phyloP scores from a whole-genome alignment of 441 rosid genomes.

The Cnidoscolus chayamansa region DNA sequence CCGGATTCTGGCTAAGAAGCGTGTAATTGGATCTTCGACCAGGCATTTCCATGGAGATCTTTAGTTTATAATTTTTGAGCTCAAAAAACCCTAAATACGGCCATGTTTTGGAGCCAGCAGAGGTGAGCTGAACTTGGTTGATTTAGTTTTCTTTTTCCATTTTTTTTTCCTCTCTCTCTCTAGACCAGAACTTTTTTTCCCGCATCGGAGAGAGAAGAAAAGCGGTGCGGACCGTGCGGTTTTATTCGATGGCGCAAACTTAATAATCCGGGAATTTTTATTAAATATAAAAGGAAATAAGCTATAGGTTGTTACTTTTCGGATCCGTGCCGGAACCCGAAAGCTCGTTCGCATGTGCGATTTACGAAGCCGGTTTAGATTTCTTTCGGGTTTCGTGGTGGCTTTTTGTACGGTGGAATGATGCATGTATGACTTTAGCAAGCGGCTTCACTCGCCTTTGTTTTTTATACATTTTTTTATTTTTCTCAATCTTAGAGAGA shows the following conservation, averaged over 20 bases:
- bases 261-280: conserved; percentile 26
- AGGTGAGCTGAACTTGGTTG: conserved; percentile 31
- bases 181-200: conserved; percentile 9
- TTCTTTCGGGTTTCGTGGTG: not conserved
- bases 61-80: not conserved
- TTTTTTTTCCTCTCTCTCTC: conserved; percentile 28
- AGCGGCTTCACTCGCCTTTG: not conserved
- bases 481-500: not conserved
- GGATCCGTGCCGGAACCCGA: not conserved
- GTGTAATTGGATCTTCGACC: conserved; percentile 84
- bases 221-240: conserved; percentile 22
- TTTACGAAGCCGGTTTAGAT: not conserved
- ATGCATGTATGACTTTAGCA: not conserved
- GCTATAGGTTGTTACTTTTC: not conserved
- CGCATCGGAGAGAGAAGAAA: conserved; percentile 34
- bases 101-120: conserved; percentile 37
- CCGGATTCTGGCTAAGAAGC: conserved; percentile 72
- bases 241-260: conserved; percentile 37
- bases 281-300: not conserved
- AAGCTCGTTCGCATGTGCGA: conserved; percentile 1
- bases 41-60: conserved; percentile 76
- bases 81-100: conserved; percentile 41
- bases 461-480: not conserved
- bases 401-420: not conserved
- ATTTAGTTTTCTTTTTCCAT: not conserved